phyloP scores from a whole-genome alignment of 2,329 filamentous ascomycete species.

The Cyphellophora europaea region DNA sequence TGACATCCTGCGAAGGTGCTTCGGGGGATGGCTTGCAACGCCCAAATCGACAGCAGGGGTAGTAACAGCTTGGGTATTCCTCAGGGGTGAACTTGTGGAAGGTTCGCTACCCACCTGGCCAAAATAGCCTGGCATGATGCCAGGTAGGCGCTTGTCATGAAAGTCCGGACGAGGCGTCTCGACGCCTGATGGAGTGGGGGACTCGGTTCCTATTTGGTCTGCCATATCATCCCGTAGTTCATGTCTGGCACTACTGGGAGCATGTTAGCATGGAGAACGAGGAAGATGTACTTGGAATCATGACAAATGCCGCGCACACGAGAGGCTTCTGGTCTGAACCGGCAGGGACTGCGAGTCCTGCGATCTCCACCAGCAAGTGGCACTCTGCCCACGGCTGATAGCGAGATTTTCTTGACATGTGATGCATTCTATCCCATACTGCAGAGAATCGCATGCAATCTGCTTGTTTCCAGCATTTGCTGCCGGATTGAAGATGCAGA shows the following conservation, averaged over 20 bases:
- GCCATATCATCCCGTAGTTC: constrained; percentile 31
- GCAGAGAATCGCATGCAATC: no score
- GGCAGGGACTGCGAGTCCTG: no score
- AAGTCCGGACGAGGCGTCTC: constrained; percentile 90
- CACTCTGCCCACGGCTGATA: no score
- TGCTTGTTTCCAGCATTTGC: no score
- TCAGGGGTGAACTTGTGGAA: constrained; percentile 42
- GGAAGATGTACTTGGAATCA: constrained; percentile 1
- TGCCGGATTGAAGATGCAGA: no score
- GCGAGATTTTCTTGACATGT: no score
- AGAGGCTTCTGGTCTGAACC: no score
- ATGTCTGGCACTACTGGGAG: constrained; percentile 17
- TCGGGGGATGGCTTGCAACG: constrained; percentile 18
- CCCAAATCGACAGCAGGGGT: constrained; percentile 18
- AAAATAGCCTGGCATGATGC: constrained; percentile 93
- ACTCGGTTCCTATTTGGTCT: constrained; percentile 54
- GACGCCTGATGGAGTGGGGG: constrained; percentile 81
- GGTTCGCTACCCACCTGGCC: constrained; percentile 94
- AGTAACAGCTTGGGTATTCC: constrained; percentile 28
- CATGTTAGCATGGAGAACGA: constrained; percentile 8
- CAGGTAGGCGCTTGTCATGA: constrained; percentile 87
- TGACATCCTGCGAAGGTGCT: constrained; percentile 15
- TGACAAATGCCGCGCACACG: background rate
- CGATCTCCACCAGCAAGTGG: no score
- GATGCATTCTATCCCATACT: no score